Evolutionary conservation across 352 stramenopile genomes (phyloP), one percentile per base, ranked within the genome.

Genomic region (Globisporangium barbulae): DNA sequence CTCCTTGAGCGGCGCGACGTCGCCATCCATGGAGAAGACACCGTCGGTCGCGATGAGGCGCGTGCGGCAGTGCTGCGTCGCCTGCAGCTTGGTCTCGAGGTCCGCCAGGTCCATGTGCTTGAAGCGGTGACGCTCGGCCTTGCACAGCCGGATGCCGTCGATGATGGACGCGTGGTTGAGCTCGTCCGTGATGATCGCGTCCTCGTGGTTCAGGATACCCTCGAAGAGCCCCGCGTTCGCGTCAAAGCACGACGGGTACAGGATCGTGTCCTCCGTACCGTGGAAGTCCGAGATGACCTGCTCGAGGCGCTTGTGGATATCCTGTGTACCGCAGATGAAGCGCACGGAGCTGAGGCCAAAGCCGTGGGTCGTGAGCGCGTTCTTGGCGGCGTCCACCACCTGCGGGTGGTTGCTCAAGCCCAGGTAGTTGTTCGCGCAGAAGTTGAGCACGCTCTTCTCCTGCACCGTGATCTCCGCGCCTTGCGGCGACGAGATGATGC

Each of bases 91-190:
- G 28, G 67, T 66, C 70, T 98, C 93, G 8, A 98, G 75, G 65
- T 98, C 92, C 12, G 33, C 62, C 74, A 98, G 87, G 68, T 98
- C 89, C 79, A 96, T 95, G 80, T 98, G 94, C 72, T 97, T 96
- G 72, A 97, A 98, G 60, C 91, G 90, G 68, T 97, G 79, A 64
- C 93, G 85, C 73, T 98, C 76, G 41, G 93, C 94, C 75, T 98
- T 98, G 75, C 87, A 98, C 3, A 98, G 84, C 9, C 94, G 84
- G 49, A 98, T 89, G 60, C 93, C 94, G 73, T 98, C 94, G 66
- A 98, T 98, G 72, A 98, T 98, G 54, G 81, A 96, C 60, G 92
- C 92, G 73, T 98, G 92, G 76, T 98, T 98, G 64, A 98, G 85
- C 65, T 96, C 85, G 60, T 98, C 92, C 42, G 84, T 97, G 70